Evolutionary conservation across 2,329 filamentous ascomycete species (phyloP), one percentile per base, ranked within the genome.

Genomic region (Acrodontium crateriforme): DNA sequence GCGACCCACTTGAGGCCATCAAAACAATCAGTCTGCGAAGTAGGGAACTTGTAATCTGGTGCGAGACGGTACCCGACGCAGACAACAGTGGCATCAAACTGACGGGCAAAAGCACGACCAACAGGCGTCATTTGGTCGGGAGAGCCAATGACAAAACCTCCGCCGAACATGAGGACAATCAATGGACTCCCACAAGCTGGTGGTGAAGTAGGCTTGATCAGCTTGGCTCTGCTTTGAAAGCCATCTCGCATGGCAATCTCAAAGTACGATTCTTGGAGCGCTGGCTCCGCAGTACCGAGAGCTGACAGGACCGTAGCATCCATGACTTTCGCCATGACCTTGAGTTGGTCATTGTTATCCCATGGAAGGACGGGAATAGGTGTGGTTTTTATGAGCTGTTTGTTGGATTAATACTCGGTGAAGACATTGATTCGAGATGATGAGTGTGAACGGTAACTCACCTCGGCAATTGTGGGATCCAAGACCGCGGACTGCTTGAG

Each of bases 1-100:
- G 42, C 44, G 22, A 55, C 54, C 60, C 61, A 64, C 35, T 52
- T 45, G 0, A 60, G 46, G 1, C 54, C 54, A 35, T 67, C 63
- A 34, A 56, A 62, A 29, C 53, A 54, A 38, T 71, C 65, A 29
- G 67, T 48, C 2, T 67, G 47, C 3, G 57, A 57, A 1, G 46
- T 49, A 0, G 66, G 65, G 31, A 68, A 69, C 23, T 51, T 48
- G 36, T 67, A 49, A 32, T 67, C 64, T 0, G 65, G 66, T 6
- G 63, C 65, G 17, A 66, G 54, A 2, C 65, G 52, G 37, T 69
- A 69, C 11, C 65, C 62, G 4, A 67, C 54, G 31, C 62, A 62
- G 6, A 68, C 49, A 10, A 60, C 59, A 0, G 65, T 52, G 15
- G 56, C 46, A 0, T 52, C 46, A 12, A 58, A 32, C 16, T 56